Evolutionary conservation across 352 stramenopile species (phyloP).

Genomic region (Globisporangium nunn): DNA sequence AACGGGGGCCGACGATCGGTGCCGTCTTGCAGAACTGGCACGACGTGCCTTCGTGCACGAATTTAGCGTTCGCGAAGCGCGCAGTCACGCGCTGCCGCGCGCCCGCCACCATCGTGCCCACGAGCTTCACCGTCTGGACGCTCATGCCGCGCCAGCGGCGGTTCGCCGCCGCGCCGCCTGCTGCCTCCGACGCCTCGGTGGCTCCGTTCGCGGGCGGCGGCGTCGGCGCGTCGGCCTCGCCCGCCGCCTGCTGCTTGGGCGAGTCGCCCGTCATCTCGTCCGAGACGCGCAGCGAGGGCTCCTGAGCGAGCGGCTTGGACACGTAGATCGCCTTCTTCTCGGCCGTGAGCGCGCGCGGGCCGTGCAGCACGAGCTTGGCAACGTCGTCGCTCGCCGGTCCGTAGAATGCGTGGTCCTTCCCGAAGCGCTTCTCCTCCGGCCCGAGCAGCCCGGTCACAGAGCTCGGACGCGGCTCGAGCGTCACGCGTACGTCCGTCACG

Average conservation of each 20-base stretch:
- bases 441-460: slow-evolving; percentile 49
- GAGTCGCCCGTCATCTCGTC: slow-evolving; percentile 6
- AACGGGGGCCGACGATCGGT: slow-evolving; percentile 69
- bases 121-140: slow-evolving; percentile 48
- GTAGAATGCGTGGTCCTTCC: slow-evolving; percentile 60
- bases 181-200: background rate
- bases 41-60: slow-evolving; percentile 62
- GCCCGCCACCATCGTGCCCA: slow-evolving; percentile 60
- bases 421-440: slow-evolving; percentile 55
- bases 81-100: slow-evolving; percentile 64
- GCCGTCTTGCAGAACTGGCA: slow-evolving; percentile 79
- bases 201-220: background rate
- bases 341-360: slow-evolving; percentile 34
- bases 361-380: slow-evolving; percentile 65
- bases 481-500: slow-evolving; percentile 72
- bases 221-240: slow-evolving; percentile 7
- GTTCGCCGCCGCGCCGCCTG: slow-evolving; percentile 9
- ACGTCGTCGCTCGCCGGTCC: slow-evolving; percentile 60
- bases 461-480: slow-evolving; percentile 59
- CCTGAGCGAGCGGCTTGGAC: slow-evolving; percentile 39
- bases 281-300: background rate
- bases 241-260: slow-evolving; percentile 8
- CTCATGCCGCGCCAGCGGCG: slow-evolving; percentile 54
- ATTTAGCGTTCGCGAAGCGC: slow-evolving; percentile 63
- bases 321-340: slow-evolving; percentile 66